Evolutionary conservation across 495 filamentous ascomycete genomes (phyloP), one percentile per base, ranked within the genome.

Genomic region (Jackrogersella multiformis): DNA sequence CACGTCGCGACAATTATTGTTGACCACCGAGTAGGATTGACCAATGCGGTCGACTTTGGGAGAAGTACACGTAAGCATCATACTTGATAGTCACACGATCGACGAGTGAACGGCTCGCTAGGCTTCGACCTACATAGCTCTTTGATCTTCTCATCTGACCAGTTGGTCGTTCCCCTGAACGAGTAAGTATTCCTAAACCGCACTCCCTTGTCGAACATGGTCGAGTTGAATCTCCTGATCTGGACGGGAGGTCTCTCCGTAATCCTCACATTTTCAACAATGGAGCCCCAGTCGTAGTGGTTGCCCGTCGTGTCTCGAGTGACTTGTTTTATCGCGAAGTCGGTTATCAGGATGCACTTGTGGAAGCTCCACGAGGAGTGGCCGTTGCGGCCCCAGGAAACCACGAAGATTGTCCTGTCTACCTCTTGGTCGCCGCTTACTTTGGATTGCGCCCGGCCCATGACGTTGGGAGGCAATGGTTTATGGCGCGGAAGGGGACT

Each of bases 1-100:
- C 21, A 44, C 41, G 16, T 44, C 41, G 24, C 46, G 46, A 51
- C 46, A 51, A 4, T 51, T 51, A 51, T 51, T 51, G 10, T 6
- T 30, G 24, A 32, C 18, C 15, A 51, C 23, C 4, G 24, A 51
- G 13, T 51, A 51, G 24, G 46, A 51, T 6, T 30, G 4, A 15
- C 26, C 24, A 16, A 51, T 32, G 3, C 46, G 9, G 24, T 16
- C 46, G n/a, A 51, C 46, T 51, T 51, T 13, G 7, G 46, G 24
- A 49, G 23, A 30, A 30, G 24, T 18, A 32, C 1, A 16, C 5
- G 24, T 51, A 2, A 30, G 46, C 26, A 32, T 12, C 3, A 32
- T 5, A 32, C 8, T 18, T 5, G 5, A 18, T 51, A 48, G n/a
- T n/a, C n/a, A n/a, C 21, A 15, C 5, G 4, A 23, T 21, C 8